Evolutionary conservation across 306 rosid species (phyloP).

Genomic region (Quercus mongolica): DNA sequence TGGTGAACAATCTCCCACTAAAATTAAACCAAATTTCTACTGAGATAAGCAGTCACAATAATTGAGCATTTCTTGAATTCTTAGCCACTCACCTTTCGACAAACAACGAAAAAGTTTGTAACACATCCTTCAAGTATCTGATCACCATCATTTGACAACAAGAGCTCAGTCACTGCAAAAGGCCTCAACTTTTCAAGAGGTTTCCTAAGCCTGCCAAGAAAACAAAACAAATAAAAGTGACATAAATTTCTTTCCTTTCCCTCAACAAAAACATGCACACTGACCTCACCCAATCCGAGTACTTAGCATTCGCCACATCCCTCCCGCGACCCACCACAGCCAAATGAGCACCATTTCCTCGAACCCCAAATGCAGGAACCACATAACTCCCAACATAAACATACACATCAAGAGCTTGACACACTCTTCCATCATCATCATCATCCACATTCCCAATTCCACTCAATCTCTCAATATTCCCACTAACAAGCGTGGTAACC

Average conservation of each 20-base stretch:
- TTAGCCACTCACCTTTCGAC: constrained; percentile 54
- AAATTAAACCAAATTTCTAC: background rate
- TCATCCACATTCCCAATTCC: constrained; percentile 14
- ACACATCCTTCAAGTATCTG: constrained; percentile 79
- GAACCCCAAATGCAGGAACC: constrained; percentile 51
- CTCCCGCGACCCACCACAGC: constrained; percentile 76
- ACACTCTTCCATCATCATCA: constrained; percentile 24
- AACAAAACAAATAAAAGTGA: constrained; percentile 3
- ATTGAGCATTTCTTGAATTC: constrained; percentile 1
- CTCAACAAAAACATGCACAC: constrained; percentile 15
- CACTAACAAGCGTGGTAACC: constrained; percentile 63
- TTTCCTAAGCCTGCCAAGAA: constrained; percentile 63
- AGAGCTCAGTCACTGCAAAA: constrained; percentile 72
- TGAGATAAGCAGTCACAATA: background rate
- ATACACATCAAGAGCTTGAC: constrained; percentile 42
- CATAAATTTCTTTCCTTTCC: background rate
- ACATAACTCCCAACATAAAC: constrained; percentile 46
- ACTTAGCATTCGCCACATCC: constrained; percentile 72
- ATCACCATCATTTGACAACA: constrained; percentile 81
- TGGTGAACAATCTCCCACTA: background rate
- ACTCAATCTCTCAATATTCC: constrained; percentile 48
- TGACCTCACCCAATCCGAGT: constrained; percentile 89
- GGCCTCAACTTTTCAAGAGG: constrained; percentile 78
- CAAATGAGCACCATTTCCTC: constrained; percentile 55
- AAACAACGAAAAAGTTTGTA: constrained; percentile 75